Conservation (phyloP, 2,329 filamentous ascomycete genomes). For the Trichoderma arundinaceum region DNA sequence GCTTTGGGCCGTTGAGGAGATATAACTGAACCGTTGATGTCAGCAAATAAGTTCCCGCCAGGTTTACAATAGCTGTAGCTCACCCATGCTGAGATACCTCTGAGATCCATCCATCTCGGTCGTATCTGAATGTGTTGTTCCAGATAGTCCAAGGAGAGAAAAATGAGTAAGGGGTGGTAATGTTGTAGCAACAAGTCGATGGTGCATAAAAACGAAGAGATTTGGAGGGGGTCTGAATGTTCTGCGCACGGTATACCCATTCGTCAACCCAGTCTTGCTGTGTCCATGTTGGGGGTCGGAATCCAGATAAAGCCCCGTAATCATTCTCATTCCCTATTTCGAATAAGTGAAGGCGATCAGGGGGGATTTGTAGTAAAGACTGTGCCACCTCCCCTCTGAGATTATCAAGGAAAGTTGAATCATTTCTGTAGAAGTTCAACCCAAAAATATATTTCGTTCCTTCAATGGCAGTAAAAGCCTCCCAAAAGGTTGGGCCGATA, state of each 20-base stretch:
- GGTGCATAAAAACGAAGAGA: conserved; percentile 22
- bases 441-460: conserved; percentile 28
- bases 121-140: conserved; percentile 26
- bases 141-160: conserved; percentile 28
- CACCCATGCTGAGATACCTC: conserved; percentile 29
- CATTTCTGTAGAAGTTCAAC: conserved; percentile 30
- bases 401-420: conserved; percentile 23
- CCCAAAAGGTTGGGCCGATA: conserved; percentile 23
- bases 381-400: conserved; percentile 9
- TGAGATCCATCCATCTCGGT: conserved; percentile 27
- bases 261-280: conserved; percentile 28
- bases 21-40: background rate
- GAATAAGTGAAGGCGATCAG: conserved; percentile 15
- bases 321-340: conserved; percentile 30
- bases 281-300: conserved; percentile 25
- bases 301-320: conserved; percentile 26
- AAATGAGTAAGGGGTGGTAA: conserved; percentile 25
- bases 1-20: conserved; percentile 1
- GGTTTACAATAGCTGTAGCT: background rate
- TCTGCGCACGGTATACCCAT: conserved; percentile 13
- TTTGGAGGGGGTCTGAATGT: conserved; percentile 19
- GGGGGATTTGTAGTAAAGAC: conserved; percentile 18
- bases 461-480: conserved; percentile 23
- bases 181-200: conserved; percentile 29
- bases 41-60: background rate